Conservation (phyloP, 1,284 basidiomycete genomes). For the Earliella scabrosa region DNA sequence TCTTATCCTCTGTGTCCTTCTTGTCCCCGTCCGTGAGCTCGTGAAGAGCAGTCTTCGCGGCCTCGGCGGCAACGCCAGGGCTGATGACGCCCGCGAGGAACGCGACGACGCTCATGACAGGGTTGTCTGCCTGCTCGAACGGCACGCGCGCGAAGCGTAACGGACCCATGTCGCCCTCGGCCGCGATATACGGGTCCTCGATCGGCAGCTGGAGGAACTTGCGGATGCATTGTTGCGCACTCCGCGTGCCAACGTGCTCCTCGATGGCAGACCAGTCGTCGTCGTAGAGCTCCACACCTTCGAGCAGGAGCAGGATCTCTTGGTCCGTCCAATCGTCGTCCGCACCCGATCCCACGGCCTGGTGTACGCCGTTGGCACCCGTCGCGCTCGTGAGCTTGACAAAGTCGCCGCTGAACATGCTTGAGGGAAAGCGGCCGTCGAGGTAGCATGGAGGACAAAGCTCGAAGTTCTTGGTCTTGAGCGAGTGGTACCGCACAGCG, state of each 20-base stretch:
- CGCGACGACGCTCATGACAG: constrained; percentile 97
- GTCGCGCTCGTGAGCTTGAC: constrained; percentile 78
- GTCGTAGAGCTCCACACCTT: constrained; percentile 97
- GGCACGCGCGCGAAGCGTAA: constrained; percentile 83
- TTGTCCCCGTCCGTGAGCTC: constrained; percentile 69
- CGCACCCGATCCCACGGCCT: constrained; percentile 47
- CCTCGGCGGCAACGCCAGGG: constrained; percentile 91
- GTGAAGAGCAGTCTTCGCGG: constrained; percentile 89
- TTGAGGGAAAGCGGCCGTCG: constrained; percentile 94
- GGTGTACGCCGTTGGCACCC: constrained; percentile 37
- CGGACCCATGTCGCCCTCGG: constrained; percentile 79
- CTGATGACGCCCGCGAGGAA: constrained; percentile 94
- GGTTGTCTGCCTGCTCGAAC: constrained; percentile 95
- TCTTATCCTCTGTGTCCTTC: constrained; percentile 40
- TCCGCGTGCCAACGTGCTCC: constrained; percentile 90
- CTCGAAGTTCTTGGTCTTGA: constrained; percentile 92
- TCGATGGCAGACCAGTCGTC: constrained; percentile 96
- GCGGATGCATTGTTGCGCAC: constrained; percentile 93
- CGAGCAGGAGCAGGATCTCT: constrained; percentile 87
- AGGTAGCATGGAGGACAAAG: constrained; percentile 92
- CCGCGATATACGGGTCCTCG: constrained; percentile 87
- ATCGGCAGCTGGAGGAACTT: constrained; percentile 97
- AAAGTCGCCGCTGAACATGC: constrained; percentile 98
- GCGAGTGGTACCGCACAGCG: constrained; percentile 86
- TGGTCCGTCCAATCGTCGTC: constrained; percentile 90